Base-by-base conservation (phyloP, 495 filamentous ascomycete genomes). In the Annulohypoxylon moriforme region DNA sequence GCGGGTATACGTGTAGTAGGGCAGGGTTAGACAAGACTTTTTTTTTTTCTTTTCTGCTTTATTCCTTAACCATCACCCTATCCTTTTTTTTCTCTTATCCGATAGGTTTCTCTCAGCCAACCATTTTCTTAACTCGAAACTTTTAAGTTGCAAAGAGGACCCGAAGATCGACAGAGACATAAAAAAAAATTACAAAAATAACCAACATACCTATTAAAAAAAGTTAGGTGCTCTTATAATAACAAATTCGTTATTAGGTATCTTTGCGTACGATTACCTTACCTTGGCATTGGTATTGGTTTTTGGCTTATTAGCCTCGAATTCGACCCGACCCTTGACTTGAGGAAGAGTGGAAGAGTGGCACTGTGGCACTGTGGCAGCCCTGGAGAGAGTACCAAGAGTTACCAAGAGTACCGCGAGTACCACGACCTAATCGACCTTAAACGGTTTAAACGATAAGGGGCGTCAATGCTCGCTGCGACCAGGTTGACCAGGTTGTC, bases 401-500 rank as follows among this genome's bases (percentile, higher is more conserved):
- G 14, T n/a, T 4, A 10, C 34, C 3, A 10, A 36, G 34, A 10
- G 8, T 13, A 36, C 34, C 6, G 10, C 34, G 8, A 36, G 8
- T 20, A 50, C 24, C 14, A 58, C 40, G 34, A 34, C 33, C 36
- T 18, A 44, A 44, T 44, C 40, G 40, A 20, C 40, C 40, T 44
- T 18, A 44, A 44, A 44, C 40, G 40, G 40, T 18, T n/a, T 67
- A 40, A 34, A 57, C 47, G 61, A 73, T 69, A 65, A 69, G 65
- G 65, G 71, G 55, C 71, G 66, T 73, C 71, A 73, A 73, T 73
- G 71, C 71, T 73, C 33, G 50, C 57, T 61, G 49, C 71, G 71
- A 73, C 71, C 65, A 66, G 71, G 71, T 73, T 73, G 71, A 73
- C 71, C 65, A 66, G 71, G 71, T 73, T 73, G 71, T 69, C 60